Base-by-base conservation (phyloP, 176 grass and related monocot genomes). In the Hordeum vulgare region DNA sequence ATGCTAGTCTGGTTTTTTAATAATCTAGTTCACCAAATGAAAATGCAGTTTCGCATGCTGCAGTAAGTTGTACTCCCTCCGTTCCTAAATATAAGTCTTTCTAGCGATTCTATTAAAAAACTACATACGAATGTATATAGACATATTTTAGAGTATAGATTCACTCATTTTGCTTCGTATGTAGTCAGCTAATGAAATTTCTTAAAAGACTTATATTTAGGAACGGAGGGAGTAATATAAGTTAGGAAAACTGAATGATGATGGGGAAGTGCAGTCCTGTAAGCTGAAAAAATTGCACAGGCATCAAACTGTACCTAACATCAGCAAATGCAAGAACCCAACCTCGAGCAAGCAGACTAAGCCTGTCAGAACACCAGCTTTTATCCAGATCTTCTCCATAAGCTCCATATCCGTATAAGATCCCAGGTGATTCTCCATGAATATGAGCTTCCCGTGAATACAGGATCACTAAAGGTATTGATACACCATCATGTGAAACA, bases 311-410 rank as follows among this genome's bases (percentile, higher is more conserved):
- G 18, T 92, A 99, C 96, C 96, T 96, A 54, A 99, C 93, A 90
- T 99, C 91, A 66, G 93, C 93, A 87, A 88, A 99, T 85, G 93
- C 96, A 83, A 99, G 67, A 86, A 94, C 80, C 96, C 96, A 99
- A 76, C 91, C 91, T 77, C 91, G 93, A 85, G 82, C 88, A 59
- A 99, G 93, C 85, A 99, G 86, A 83, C 89, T 87, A 80, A 99
- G 84, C 41, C 81, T 90, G 77, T 96, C 93, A 78, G 96, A 88
- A 83, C 87, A 96, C 93, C 93, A 99, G 58, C 93, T 94, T 92
- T 94, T 99, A 86, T 99, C 96, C 71, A 96, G 85, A 83, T 94
- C 93, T 75, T 99, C 93, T 65, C 93, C 93, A 76, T 96, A 99
- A 81, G 96, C 86, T 83, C 91, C 96, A 87, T 96, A 99, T 37